Conservation (phyloP, 148 eudicot genomes). For the Tetragonia tetragonoides region DNA sequence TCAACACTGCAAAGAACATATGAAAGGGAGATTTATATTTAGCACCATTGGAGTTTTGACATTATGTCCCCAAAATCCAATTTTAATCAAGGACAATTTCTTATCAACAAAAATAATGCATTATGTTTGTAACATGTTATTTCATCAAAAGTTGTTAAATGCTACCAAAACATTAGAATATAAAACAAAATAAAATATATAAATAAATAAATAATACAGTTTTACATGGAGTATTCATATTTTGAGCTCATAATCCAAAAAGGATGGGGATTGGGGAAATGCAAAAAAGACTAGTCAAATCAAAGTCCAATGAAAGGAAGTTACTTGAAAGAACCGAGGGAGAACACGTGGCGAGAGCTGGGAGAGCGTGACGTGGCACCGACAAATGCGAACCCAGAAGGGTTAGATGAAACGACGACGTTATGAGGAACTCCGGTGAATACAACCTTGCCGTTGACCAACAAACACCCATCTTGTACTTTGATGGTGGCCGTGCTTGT, state of each 20-base stretch:
- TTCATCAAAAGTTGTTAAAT: too few species aligned
- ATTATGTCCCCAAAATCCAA: too few species aligned
- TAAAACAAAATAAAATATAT: too few species aligned
- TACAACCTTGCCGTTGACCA: conserved; percentile 36
- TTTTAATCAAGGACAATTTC: too few species aligned
- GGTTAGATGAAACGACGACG: conserved; percentile 27
- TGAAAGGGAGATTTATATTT: too few species aligned
- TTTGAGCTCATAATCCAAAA: too few species aligned
- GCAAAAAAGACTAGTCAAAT: background rate
- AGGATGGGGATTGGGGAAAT: background rate
- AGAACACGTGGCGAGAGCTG: conserved; percentile 36
- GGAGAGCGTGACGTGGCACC: conserved; percentile 31
- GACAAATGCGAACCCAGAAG: conserved; percentile 30
- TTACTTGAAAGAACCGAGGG: conserved; percentile 34
- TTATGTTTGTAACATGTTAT: too few species aligned
- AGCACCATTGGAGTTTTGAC: too few species aligned
- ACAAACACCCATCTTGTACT: conserved; percentile 25
- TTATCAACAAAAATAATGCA: too few species aligned
- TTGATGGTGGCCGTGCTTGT: conserved; percentile 27
- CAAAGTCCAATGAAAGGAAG: conserved; percentile 1
- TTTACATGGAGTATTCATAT: too few species aligned
- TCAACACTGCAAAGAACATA: too few species aligned
- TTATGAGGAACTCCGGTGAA: conserved; percentile 35
- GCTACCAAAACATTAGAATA: background rate
- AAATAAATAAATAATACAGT: too few species aligned